Evolutionary conservation across 1,284 basidiomycete species (phyloP).

Genomic region (Acaromyces ingoldii): DNA sequence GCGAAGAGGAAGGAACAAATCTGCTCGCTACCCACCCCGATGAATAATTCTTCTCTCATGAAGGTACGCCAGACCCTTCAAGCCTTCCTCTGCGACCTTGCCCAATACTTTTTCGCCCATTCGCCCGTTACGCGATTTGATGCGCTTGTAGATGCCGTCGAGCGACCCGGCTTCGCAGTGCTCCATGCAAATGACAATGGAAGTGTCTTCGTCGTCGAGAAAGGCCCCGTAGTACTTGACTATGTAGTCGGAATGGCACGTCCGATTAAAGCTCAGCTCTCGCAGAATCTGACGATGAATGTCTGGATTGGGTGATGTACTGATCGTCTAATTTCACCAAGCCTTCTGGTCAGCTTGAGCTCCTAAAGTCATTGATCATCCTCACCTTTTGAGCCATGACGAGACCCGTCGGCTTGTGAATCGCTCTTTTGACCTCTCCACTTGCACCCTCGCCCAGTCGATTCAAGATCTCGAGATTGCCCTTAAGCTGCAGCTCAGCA

Average conservation of each 20-base stretch:
- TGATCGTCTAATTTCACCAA: slow-evolving; percentile 64
- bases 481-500: slow-evolving; percentile 41
- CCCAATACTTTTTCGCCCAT: slow-evolving; percentile 89
- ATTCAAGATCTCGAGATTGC: slow-evolving; percentile 66
- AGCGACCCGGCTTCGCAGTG: slow-evolving; percentile 75
- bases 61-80: slow-evolving; percentile 86
- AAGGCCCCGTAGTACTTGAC: slow-evolving; percentile 91
- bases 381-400: slow-evolving; percentile 82
- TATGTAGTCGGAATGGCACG: slow-evolving; percentile 80
- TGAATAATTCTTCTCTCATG: slow-evolving; percentile 89
- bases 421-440: slow-evolving; percentile 88
- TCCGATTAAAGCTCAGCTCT: slow-evolving; percentile 83
- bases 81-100: slow-evolving; percentile 82
- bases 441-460: slow-evolving; percentile 91
- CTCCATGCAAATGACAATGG: slow-evolving; percentile 96
- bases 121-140: slow-evolving; percentile 69
- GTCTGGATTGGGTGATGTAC: slow-evolving; percentile 84
- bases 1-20: neutral
- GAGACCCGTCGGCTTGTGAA: slow-evolving; percentile 66
- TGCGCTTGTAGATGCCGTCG: slow-evolving; percentile 77
- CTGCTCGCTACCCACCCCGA: slow-evolving; percentile 54
- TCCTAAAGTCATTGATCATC: neutral
- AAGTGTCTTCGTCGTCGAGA: slow-evolving; percentile 82
- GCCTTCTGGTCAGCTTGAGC: neutral
- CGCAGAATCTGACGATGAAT: slow-evolving; percentile 79